Conservation (phyloP, 108 stramenopile genomes). For the Cyclotella baltica region DNA sequence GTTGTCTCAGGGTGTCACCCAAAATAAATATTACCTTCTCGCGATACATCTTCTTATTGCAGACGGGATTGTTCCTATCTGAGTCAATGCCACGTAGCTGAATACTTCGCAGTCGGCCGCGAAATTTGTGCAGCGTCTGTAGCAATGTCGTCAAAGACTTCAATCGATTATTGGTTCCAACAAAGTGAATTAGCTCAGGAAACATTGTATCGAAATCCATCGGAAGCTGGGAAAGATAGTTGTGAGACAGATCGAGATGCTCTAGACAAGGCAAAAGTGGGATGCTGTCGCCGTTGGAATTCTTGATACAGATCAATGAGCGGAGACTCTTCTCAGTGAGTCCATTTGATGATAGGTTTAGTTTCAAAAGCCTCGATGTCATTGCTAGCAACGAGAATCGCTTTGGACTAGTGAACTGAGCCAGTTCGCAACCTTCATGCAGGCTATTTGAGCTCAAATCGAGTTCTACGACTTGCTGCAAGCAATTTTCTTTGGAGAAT, state of each 20-base stretch:
- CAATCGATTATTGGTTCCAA: conserved; percentile 27
- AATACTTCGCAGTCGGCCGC: conserved; percentile 22
- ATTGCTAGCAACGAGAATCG: conserved; percentile 25
- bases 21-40: conserved; percentile 50
- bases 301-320: background rate
- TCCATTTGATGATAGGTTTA: conserved; percentile 40
- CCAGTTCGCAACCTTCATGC: conserved; percentile 34
- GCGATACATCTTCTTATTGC: conserved; percentile 32
- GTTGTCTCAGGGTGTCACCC: conserved; percentile 5
- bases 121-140: conserved; percentile 32
- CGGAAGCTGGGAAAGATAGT: conserved; percentile 37
- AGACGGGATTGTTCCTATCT: conserved; percentile 39
- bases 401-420: conserved; percentile 8
- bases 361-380: conserved; percentile 11
- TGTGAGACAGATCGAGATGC: conserved; percentile 47
- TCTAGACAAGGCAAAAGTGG: conserved; percentile 20
- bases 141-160: conserved; percentile 34
- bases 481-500: background rate
- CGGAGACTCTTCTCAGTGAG: conserved; percentile 35
- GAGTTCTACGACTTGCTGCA: conserved; percentile 33
- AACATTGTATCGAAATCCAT: background rate
- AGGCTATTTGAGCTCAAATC: conserved; percentile 48
- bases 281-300: background rate
- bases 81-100: conserved; percentile 7
- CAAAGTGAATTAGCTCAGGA: conserved; percentile 29